Conservation (phyloP, 257 asterid species). For the Perilla frutescens region DNA sequence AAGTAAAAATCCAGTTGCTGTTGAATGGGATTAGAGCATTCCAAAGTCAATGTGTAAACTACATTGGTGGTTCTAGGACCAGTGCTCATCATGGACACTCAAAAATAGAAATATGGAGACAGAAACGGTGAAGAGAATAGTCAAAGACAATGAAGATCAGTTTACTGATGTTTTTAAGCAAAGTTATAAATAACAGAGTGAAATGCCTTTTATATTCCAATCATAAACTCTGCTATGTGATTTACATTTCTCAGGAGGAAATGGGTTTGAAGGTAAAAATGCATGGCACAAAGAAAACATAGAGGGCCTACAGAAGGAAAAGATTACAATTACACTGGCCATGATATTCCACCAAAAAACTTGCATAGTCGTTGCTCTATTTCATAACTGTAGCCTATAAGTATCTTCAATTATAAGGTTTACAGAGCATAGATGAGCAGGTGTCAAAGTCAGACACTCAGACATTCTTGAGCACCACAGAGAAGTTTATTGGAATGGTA, state of each 20-base stretch:
- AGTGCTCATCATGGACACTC: too few species aligned
- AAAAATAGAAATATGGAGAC: not conserved
- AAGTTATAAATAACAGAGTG: too few species aligned
- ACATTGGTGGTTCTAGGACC: not conserved
- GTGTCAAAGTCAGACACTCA: too few species aligned
- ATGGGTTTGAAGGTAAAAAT: not conserved
- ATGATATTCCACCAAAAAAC: not conserved
- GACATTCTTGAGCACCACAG: too few species aligned
- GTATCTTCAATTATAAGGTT: too few species aligned
- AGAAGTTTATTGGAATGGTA: too few species aligned
- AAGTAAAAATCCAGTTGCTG: not conserved
- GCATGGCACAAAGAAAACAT: not conserved
- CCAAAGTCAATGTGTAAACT: not conserved
- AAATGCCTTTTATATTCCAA: not conserved
- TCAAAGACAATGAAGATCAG: not conserved
- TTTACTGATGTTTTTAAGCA: too few species aligned
- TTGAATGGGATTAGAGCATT: not conserved
- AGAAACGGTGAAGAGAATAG: not conserved
- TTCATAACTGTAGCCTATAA: too few species aligned
- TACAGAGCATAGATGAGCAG: not conserved
- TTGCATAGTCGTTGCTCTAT: too few species aligned
- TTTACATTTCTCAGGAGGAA: conserved; percentile 25
- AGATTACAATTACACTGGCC: not conserved
- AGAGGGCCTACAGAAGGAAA: not conserved
- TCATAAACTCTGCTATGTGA: not conserved